Conservation (phyloP, 345 rosid genomes). For the Raphanus raphanistrum region DNA sequence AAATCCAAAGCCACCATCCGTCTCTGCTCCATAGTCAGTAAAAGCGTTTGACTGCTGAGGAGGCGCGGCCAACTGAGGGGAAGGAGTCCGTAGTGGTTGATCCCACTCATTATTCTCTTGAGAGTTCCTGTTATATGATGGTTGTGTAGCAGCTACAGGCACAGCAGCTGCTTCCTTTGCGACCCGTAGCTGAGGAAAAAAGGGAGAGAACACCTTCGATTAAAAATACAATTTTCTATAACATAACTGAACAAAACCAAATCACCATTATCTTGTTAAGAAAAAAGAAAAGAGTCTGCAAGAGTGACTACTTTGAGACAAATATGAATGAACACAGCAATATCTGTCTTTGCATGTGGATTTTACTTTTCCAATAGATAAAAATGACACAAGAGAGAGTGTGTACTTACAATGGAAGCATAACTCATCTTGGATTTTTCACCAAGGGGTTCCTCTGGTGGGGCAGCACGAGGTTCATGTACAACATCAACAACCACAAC, state of each 20-base stretch:
- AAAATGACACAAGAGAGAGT: background rate
- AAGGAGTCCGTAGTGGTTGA: constrained; percentile 42
- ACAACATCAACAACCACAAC: constrained; percentile 46
- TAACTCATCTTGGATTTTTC: constrained; percentile 74
- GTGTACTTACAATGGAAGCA: constrained; percentile 79
- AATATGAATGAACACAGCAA: background rate
- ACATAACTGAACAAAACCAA: background rate
- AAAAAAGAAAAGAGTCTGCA: background rate
- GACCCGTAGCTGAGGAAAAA: constrained; percentile 56
- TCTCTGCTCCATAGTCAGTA: constrained; percentile 54
- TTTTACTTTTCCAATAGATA: background rate
- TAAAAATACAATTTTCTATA: background rate
- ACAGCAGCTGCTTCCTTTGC: constrained; percentile 52
- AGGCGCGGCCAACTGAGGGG: constrained; percentile 53
- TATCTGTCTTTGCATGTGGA: background rate
- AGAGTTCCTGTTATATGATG: constrained; percentile 49
- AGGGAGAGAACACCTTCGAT: background rate
- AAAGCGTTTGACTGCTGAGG: constrained; percentile 47
- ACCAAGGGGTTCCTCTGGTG: constrained; percentile 61
- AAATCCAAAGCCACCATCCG: constrained; percentile 51
- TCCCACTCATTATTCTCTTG: too few species aligned
- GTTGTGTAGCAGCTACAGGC: constrained; percentile 55
- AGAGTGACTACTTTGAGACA: background rate
- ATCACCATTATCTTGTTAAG: background rate
- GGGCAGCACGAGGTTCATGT: constrained; percentile 46